Evolutionary conservation across 129 eudicot genomes (phyloP).

Genomic region (Kitagawia praeruptora): DNA sequence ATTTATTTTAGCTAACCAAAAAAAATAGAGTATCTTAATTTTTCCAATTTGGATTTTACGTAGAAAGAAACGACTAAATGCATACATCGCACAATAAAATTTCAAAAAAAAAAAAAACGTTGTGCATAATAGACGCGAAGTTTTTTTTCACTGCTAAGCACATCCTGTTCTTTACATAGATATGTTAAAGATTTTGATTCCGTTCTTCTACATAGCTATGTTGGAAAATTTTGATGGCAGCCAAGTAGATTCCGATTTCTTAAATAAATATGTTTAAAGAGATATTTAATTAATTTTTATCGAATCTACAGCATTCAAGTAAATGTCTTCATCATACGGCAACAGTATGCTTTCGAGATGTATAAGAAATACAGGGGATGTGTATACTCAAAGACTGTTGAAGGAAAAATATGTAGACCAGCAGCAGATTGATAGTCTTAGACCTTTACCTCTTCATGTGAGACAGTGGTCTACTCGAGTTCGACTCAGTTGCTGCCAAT

Average conservation of each 20-base stretch:
- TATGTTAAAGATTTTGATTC: too few species aligned
- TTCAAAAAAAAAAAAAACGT: too few species aligned
- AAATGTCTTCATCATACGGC: slow-evolving; percentile 17
- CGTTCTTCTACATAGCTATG: too few species aligned
- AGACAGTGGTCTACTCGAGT: slow-evolving; percentile 12
- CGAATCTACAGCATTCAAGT: not conserved
- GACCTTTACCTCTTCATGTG: not conserved
- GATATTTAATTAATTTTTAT: not conserved
- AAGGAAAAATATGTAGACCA: slow-evolving; percentile 24
- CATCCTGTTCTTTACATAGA: too few species aligned
- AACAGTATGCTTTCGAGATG: slow-evolving; percentile 33
- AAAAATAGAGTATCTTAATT: too few species aligned
- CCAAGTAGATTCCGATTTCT: not conserved
- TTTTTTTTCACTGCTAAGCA: too few species aligned
- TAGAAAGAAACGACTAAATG: too few species aligned
- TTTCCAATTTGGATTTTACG: too few species aligned
- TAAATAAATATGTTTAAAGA: too few species aligned
- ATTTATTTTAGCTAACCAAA: too few species aligned
- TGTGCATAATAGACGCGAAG: not conserved
- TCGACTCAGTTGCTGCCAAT: slow-evolving; percentile 13
- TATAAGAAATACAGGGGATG: slow-evolving; percentile 16
- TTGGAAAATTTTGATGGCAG: not conserved
- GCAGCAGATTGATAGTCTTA: slow-evolving; percentile 21
- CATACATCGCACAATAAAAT: too few species aligned
- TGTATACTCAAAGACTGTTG: slow-evolving; percentile 15